phyloP scores from a whole-genome alignment of 176 grass and related monocot genomes.

The Saccharum spontaneum region DNA sequence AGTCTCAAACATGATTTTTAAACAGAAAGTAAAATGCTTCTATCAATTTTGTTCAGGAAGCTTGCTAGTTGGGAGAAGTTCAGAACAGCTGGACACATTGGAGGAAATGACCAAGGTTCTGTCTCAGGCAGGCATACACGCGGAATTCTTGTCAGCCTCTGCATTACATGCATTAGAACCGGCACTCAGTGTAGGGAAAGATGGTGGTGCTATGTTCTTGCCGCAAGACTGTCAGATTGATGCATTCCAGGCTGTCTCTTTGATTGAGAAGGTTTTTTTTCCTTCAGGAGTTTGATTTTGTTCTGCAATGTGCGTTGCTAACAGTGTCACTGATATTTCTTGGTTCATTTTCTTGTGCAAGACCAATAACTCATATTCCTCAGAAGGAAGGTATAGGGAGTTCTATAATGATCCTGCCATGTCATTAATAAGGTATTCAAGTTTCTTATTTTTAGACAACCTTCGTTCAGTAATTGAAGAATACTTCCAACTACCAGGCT shows the following conservation, averaged over 20 bases:
- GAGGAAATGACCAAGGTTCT: conserved; percentile 64
- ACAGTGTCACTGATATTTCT: background rate
- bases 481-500: conserved; percentile 17
- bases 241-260: conserved; percentile 73
- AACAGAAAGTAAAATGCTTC: conserved; percentile 21
- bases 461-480: background rate
- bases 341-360: conserved; percentile 32
- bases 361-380: conserved; percentile 64
- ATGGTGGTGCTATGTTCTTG: conserved; percentile 74
- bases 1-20: background rate
- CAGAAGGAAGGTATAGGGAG: conserved; percentile 80
- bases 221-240: conserved; percentile 80
- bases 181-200: conserved; percentile 54
- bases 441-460: conserved; percentile 26
- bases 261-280: conserved; percentile 72
- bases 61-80: conserved; percentile 76
- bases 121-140: conserved; percentile 63
- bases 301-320: conserved; percentile 4
- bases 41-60: conserved; percentile 58
- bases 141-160: conserved; percentile 57
- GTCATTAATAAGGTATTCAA: conserved; percentile 65
- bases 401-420: conserved; percentile 85
- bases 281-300: background rate
- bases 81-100: conserved; percentile 54
- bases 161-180: conserved; percentile 64